These are phyloP conservation scores for Podosphaera aphanis DNA, from an alignment of 2,329 filamentous ascomycete species.

Conservation along the genomic window DNA sequence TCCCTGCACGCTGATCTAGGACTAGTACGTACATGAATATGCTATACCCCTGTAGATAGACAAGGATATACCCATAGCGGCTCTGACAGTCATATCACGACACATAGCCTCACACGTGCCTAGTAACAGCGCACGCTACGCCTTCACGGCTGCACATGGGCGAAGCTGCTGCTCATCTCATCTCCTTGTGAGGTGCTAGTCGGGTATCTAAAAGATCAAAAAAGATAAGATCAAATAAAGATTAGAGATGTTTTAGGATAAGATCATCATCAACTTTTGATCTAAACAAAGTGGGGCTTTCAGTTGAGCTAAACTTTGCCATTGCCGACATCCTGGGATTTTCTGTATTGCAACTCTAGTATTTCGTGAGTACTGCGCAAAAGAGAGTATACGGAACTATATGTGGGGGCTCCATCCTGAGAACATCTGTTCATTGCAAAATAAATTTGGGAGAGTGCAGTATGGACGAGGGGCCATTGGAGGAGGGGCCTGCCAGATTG, in stretches of 20 bases:
- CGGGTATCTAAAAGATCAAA: too few relatives aligned
- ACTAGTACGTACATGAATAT: too few relatives aligned
- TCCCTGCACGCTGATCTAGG: too few relatives aligned
- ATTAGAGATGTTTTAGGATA: background rate
- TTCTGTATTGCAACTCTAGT: background rate
- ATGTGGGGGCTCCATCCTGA: background rate
- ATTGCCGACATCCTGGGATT: background rate
- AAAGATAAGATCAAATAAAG: background rate
- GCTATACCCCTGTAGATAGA: too few relatives aligned
- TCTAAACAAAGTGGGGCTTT: background rate
- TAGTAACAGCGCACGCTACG: too few relatives aligned
- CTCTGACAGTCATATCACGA: too few relatives aligned
- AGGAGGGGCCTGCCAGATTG: conserved; percentile 22
- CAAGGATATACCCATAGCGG: too few relatives aligned
- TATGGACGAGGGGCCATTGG: conserved; percentile 20
- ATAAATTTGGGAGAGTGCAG: background rate
- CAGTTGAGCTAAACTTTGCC: background rate
- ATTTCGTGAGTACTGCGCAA: background rate
- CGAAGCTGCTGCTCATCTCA: too few relatives aligned
- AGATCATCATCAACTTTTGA: background rate
- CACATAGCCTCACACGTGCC: too few relatives aligned
- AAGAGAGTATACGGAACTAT: background rate
- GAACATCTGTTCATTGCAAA: background rate
- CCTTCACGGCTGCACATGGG: too few relatives aligned
- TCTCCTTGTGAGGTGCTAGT: too few relatives aligned